Evolutionary conservation across 2,329 filamentous ascomycete genomes (phyloP).

Genomic region (Fusarium papillatum): DNA sequence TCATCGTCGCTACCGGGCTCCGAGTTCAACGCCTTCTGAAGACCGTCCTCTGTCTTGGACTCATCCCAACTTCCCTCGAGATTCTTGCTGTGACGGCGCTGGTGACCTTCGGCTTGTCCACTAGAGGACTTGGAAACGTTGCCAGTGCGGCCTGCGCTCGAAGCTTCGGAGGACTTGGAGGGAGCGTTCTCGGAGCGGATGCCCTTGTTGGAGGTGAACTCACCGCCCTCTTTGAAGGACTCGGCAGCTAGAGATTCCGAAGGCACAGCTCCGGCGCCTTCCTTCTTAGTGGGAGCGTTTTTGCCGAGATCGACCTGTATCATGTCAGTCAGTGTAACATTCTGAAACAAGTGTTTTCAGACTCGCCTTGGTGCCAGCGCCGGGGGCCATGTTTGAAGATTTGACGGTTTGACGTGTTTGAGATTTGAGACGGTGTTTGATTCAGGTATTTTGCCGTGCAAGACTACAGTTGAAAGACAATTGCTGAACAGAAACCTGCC

Average conservation of each 20-base stretch:
- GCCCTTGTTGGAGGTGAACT: conserved; percentile 71
- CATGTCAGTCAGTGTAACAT: conserved; percentile 8
- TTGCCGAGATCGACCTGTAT: conserved; percentile 60
- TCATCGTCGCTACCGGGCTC: conserved; percentile 63
- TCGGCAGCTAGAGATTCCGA: conserved; percentile 83
- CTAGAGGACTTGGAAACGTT: conserved; percentile 19
- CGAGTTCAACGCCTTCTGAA: conserved; percentile 54
- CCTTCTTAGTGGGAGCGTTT: conserved; percentile 65
- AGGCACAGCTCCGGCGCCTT: conserved; percentile 74
- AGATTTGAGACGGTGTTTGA: neutral
- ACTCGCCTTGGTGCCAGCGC: conserved; percentile 42
- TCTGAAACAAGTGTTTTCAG: neutral
- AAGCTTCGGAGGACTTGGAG: conserved; percentile 11
- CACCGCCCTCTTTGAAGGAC: conserved; percentile 71
- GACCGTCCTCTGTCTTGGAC: conserved; percentile 50
- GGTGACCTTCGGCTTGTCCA: conserved; percentile 50
- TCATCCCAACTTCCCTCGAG: conserved; percentile 52
- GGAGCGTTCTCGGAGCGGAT: conserved; percentile 47
- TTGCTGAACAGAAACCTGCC: neutral
- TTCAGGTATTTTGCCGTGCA: neutral
- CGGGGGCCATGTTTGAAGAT: conserved; percentile 33
- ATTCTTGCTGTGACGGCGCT: conserved; percentile 59
- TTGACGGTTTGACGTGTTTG: conserved; percentile 23
- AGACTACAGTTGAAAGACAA: neutral
- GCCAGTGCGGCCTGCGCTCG: conserved; percentile 14